Conservation (phyloP, 2,329 filamentous ascomycete genomes). For the Chrysoporthe deuterocubensis region DNA sequence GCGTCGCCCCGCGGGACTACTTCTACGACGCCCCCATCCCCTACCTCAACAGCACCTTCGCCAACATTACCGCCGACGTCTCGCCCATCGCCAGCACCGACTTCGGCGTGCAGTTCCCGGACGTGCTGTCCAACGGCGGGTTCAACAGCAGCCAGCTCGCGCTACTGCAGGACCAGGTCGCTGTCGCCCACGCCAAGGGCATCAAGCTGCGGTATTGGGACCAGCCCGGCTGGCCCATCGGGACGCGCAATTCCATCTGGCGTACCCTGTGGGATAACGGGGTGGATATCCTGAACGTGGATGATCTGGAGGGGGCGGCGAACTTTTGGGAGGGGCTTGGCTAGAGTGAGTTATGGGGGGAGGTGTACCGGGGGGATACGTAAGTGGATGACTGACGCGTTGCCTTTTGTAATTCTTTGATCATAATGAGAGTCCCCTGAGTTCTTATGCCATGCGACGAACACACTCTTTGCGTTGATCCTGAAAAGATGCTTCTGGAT, state of each 20-base stretch:
- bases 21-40: slow-evolving; percentile 36
- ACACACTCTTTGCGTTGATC: too few species aligned
- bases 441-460: not conserved
- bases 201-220: slow-evolving; percentile 64
- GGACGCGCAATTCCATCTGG: slow-evolving; percentile 64
- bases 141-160: slow-evolving; percentile 53
- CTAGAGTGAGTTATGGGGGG: not conserved
- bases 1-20: slow-evolving; percentile 60
- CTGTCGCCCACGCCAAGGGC: slow-evolving; percentile 56
- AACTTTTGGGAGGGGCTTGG: slow-evolving; percentile 34
- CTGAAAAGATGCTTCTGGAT: not conserved
- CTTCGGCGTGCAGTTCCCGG: slow-evolving; percentile 44
- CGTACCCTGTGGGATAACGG: slow-evolving; percentile 58
- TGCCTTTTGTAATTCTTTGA: not conserved
- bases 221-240: slow-evolving; percentile 61
- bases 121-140: slow-evolving; percentile 37
- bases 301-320: slow-evolving; percentile 61
- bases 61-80: slow-evolving; percentile 34
- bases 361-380: not conserved
- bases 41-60: slow-evolving; percentile 29
- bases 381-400: not conserved
- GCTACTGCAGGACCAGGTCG: slow-evolving; percentile 56
- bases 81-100: slow-evolving; percentile 37
- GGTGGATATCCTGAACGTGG: slow-evolving; percentile 65
- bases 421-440: not conserved